A percentile compares a stretch with the other conserved stretches of the same genome.
phyloP scores from a whole-genome alignment of 1,139 yeast genomes.

The Sugiyamaella pinicola region DNA sequence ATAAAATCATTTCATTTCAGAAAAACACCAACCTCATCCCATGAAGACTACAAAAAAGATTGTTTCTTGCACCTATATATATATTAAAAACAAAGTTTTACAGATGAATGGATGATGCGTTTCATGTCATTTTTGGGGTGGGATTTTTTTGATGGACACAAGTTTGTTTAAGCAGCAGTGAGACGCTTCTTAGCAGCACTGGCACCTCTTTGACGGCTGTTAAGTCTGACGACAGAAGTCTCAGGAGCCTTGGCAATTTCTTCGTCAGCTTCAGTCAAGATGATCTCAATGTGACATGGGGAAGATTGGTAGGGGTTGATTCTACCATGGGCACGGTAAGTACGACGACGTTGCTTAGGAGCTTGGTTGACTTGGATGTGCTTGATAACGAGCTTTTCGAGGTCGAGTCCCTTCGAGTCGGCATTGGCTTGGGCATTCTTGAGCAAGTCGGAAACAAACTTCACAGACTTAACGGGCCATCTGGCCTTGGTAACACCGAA shows the following conservation, averaged over 20 bases:
- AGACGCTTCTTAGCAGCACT: conserved; percentile 72
- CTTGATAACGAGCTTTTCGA: conserved; percentile 87
- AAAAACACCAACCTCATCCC: conserved; percentile 9
- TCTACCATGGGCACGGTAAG: conserved; percentile 99
- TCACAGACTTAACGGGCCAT: conserved; percentile 99
- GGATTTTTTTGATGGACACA: conserved; percentile 3
- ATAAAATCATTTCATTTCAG: conserved; percentile 16
- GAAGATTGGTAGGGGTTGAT: conserved; percentile 97
- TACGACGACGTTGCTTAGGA: conserved; percentile 99
- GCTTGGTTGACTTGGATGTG: conserved; percentile 99
- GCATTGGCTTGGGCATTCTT: conserved; percentile 99
- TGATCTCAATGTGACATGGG: conserved; percentile 98
- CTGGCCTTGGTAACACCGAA: conserved; percentile 99
- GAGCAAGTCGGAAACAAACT: conserved; percentile 91
- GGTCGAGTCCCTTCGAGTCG: conserved; percentile 98
- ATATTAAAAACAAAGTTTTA: conserved; percentile 8
- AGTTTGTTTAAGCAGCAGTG: conserved; percentile 40
- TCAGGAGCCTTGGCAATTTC: conserved; percentile 92
- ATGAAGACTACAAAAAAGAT: neutral
- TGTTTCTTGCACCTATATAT: conserved; percentile 14
- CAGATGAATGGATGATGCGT: conserved; percentile 19
- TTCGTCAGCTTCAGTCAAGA: conserved; percentile 94
- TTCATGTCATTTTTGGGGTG: conserved; percentile 11
- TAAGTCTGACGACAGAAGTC: conserved; percentile 70
- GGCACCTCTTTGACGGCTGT: conserved; percentile 93